These are phyloP conservation scores for Aspergillus thermomutatus DNA, from an alignment of 2,329 filamentous ascomycete species.

Conservation along the genomic window DNA sequence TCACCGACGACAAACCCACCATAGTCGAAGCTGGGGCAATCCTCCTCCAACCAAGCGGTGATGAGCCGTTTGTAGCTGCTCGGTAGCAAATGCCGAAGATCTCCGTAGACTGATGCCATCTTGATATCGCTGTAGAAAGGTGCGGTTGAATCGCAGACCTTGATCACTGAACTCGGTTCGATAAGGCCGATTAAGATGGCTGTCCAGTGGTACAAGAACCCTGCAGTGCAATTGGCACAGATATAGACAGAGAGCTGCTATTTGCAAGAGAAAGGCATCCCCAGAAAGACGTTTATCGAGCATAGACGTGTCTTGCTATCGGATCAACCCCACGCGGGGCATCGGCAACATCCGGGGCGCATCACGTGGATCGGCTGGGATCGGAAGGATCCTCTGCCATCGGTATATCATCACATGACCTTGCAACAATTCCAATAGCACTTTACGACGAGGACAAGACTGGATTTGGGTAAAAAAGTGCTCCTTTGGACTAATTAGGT, in stretches of 20 bases:
- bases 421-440: background rate
- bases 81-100: constrained; percentile 72
- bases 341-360: background rate
- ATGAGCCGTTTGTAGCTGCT: constrained; percentile 79
- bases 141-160: too few species aligned
- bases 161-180: background rate
- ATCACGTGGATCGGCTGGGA: background rate
- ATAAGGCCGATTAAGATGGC: background rate
- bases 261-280: background rate
- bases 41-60: constrained; percentile 85
- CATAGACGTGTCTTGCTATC: background rate
- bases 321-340: background rate
- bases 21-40: constrained; percentile 95
- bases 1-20: constrained; percentile 91
- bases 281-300: background rate
- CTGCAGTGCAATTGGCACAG: background rate
- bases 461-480: too few species aligned
- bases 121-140: background rate
- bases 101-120: constrained; percentile 59
- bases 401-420: background rate
- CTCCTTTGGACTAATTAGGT: too few species aligned
- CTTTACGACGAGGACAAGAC: background rate
- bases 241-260: background rate
- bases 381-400: background rate
- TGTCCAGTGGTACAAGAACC: background rate